Conservation (phyloP, 2,329 filamentous ascomycete genomes). For the Sarocladium brachiariae region DNA sequence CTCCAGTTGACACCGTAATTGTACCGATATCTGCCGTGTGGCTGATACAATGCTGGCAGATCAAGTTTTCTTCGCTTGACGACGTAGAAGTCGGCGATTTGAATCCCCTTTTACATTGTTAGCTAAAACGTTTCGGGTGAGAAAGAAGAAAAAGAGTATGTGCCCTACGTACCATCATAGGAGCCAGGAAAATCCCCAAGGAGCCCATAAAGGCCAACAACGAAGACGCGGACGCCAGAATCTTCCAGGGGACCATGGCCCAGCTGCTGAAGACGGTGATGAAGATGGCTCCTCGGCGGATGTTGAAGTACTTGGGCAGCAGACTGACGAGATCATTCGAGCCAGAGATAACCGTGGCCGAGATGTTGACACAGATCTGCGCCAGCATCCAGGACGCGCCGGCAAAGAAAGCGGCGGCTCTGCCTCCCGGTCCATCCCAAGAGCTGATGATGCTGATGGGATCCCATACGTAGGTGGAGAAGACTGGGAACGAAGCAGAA, state of each 20-base stretch:
- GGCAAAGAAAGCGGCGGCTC: slow-evolving; percentile 37
- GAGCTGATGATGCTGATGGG: slow-evolving; percentile 37
- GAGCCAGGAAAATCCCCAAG: slow-evolving; percentile 51
- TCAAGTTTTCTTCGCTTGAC: slow-evolving; percentile 45
- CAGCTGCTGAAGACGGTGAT: slow-evolving; percentile 31
- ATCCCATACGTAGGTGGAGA: slow-evolving; percentile 39
- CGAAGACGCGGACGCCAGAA: slow-evolving; percentile 19
- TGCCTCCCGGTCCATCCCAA: slow-evolving; percentile 40
- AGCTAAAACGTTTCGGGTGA: not conserved
- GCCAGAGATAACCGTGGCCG: slow-evolving; percentile 44
- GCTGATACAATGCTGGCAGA: slow-evolving; percentile 28
- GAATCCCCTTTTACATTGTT: not conserved
- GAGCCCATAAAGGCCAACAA: slow-evolving; percentile 6
- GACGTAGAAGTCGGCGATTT: slow-evolving; percentile 48
- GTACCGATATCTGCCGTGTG: slow-evolving; percentile 36
- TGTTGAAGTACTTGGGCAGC: slow-evolving; percentile 47
- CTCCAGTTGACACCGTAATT: slow-evolving; percentile 49
- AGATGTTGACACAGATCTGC: slow-evolving; percentile 51
- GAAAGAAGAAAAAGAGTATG: not conserved
- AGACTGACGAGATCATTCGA: slow-evolving; percentile 51
- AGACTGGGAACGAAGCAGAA: not conserved
- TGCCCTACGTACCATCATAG: slow-evolving; percentile 40
- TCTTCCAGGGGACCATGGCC: slow-evolving; percentile 10
- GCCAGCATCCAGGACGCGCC: slow-evolving; percentile 48
- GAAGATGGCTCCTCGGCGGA: slow-evolving; percentile 45